These are phyloP conservation scores for Dentipellis sp. DNA, from an alignment of 768 basidiomycete genomes.

Conservation along the genomic window DNA sequence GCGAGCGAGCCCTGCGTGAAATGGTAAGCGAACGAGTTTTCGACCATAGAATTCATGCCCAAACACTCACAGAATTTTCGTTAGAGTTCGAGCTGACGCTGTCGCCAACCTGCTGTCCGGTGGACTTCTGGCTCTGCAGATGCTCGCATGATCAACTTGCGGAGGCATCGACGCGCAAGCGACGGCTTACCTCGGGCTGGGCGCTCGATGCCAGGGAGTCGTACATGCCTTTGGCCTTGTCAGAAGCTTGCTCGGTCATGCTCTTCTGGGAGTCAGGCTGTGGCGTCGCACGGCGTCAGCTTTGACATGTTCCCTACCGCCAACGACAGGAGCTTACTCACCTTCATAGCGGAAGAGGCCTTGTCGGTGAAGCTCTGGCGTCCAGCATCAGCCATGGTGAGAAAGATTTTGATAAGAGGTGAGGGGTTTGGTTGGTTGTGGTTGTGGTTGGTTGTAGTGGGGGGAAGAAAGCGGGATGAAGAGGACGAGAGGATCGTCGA, in stretches of 20 bases:
- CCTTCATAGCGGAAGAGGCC: constrained; percentile 40
- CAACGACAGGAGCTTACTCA: constrained; percentile 12
- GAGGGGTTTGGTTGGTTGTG: neutral
- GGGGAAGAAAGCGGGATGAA: neutral
- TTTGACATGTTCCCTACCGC: too few species aligned
- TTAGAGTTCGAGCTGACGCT: constrained; percentile 37
- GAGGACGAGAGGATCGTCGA: neutral
- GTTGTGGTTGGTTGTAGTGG: neutral
- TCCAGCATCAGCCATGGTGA: constrained; percentile 44
- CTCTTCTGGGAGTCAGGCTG: constrained; percentile 55
- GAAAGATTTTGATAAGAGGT: neutral
- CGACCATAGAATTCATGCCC: too few species aligned
- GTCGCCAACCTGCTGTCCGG: constrained; percentile 40
- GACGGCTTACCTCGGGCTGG: constrained; percentile 35
- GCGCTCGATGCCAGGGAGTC: constrained; percentile 40
- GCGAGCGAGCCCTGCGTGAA: neutral
- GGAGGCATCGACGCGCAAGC: neutral
- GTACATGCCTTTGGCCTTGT: constrained; percentile 35
- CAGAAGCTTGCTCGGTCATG: constrained; percentile 40
- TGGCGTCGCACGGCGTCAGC: neutral
- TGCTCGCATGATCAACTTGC: neutral
- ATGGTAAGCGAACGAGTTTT: neutral
- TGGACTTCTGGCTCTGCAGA: constrained; percentile 42
- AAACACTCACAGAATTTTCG: constrained; percentile 29
- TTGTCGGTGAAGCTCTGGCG: constrained; percentile 57